Base-by-base conservation (phyloP, 306 rosid species). In the Sicyos edulis region DNA sequence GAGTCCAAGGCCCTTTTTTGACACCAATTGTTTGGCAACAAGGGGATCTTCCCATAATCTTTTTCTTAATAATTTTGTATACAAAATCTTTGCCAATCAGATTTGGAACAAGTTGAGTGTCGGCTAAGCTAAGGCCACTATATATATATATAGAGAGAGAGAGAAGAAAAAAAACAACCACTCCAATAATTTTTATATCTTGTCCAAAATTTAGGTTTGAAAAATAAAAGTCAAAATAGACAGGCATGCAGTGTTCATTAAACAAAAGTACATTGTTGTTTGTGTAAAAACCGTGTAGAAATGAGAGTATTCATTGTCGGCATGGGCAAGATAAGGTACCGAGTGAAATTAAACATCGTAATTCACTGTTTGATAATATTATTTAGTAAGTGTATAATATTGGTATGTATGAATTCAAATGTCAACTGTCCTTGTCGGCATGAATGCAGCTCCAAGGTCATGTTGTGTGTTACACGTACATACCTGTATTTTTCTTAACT, bases 1-100 rank as follows among this genome's bases (percentile, higher is more conserved):
- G 98, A 56, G 93, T 92, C 98, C 98, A 92, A n/a, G 98, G 96
- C 7, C 98, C 98, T 76, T 92, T 92, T 83, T 92, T 92, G n/a
- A 88, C 73, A 2, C 88, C 93, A 65, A 77, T 60, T 81, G 91
- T 90, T 50, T 90, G 96, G 80, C 90, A 88, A 80, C 93, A 90
- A 42, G 98, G 98, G 58, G 93, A 87, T 21, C 96, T 90, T 68
- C 96, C 98, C 98, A 92, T 92, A 65, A 65, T 56, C 64, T 10
- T n/a, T 19, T 22, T 19, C 14, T 52, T 32, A 45, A 4, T 51
- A 4, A 21, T 50, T 40, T 8, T 40, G 4, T 64, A 3, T 64
- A 0, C 11, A 11, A 11, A 44, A 9, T 40, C 4, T 66, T 9
- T 40, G 20, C 5, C 37, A 21, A 13, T 13, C 7, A 15, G 17